Percentiles rank a stretch among this genome's conserved stretches.
phyloP scores from a whole-genome alignment of 179 eudicot species.

The Vitellaria paradoxa region DNA sequence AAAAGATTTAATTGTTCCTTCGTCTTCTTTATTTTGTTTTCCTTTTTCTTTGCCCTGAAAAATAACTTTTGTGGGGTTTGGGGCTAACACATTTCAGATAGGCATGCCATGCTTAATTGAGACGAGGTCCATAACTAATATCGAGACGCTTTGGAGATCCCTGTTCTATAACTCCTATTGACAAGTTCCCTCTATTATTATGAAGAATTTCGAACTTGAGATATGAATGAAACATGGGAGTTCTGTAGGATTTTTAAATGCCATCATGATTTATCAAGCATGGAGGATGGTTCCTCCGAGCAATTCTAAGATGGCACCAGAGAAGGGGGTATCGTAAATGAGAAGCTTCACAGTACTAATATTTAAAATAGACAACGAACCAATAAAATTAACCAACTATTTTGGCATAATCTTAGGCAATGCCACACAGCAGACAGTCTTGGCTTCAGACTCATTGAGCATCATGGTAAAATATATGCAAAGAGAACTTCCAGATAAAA shows the following conservation, averaged over 20 bases:
- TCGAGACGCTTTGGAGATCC: background rate
- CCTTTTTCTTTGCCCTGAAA: background rate
- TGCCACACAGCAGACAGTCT: background rate
- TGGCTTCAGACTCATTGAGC: background rate
- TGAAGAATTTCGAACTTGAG: background rate
- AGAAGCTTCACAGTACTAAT: background rate
- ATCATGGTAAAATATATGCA: background rate
- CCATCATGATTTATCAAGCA: no score
- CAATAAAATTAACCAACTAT: background rate
- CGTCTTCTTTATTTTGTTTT: background rate
- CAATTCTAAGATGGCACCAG: background rate
- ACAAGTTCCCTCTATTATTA: background rate
- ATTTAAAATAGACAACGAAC: background rate
- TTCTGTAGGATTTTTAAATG: no score
- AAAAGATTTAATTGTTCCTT: no score
- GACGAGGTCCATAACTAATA: background rate
- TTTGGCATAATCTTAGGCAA: background rate
- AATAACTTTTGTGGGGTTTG: no score
- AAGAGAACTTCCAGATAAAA: background rate
- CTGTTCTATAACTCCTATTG: background rate
- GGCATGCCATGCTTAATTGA: background rate
- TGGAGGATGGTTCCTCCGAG: no score
- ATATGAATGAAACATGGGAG: background rate
- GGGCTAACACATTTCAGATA: background rate
- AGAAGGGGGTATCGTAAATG: background rate